phyloP scores from a whole-genome alignment of 257 asterid species.

The Solanum megistacrolobum region DNA sequence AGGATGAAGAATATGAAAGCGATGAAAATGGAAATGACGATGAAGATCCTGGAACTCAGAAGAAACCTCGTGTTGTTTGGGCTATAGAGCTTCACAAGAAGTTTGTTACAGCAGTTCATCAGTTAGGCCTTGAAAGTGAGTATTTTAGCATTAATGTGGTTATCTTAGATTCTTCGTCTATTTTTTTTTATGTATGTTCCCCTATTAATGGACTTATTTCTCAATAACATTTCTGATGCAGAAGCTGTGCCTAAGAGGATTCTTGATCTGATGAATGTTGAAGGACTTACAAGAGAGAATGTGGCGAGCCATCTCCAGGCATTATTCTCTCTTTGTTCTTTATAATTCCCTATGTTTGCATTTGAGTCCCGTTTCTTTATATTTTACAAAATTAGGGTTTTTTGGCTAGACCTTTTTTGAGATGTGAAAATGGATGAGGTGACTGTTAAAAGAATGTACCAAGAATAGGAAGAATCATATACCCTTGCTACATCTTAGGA shows the following conservation, averaged over 20 bases:
- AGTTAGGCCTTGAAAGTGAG: constrained; percentile 85
- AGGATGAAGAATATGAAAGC: constrained; percentile 63
- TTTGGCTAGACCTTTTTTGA: not conserved
- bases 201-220: not conserved
- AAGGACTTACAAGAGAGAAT: constrained; percentile 77
- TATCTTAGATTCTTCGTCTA: not conserved
- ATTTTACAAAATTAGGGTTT: not conserved
- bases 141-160: not conserved
- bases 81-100: constrained; percentile 86
- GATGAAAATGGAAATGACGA: constrained; percentile 50
- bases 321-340: constrained; percentile 8
- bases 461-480: not conserved
- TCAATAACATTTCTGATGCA: constrained; percentile 13
- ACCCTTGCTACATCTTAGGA: not conserved
- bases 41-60: constrained; percentile 66
- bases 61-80: constrained; percentile 90
- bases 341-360: not conserved
- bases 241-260: constrained; percentile 93
- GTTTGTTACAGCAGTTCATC: constrained; percentile 74
- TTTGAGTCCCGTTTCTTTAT: not conserved
- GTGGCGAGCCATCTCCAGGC: constrained; percentile 99
- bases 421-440: not conserved
- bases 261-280: constrained; percentile 81
- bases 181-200: not conserved
- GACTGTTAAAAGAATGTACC: not conserved